These are phyloP conservation scores for Peltaster fructicola DNA, from an alignment of 2,329 filamentous ascomycete species.

Conservation along the genomic window DNA sequence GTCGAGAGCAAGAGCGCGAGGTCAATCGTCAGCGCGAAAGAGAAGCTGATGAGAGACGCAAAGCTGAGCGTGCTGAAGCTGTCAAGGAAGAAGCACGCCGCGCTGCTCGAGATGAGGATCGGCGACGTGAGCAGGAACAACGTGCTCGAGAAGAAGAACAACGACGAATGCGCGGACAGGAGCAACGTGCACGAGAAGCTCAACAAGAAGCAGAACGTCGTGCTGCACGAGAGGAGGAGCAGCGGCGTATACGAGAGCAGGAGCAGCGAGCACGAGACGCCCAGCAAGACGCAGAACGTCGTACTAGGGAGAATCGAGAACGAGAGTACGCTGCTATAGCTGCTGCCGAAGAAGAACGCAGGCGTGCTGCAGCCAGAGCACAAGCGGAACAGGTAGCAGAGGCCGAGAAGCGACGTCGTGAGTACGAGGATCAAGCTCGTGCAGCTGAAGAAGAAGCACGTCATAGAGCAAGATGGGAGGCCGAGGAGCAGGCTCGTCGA, in stretches of 20 bases:
- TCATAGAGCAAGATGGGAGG: not conserved
- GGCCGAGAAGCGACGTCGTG: constrained; percentile 2
- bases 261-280: too few relatives aligned
- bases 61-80: constrained; percentile 17
- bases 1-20: constrained; percentile 20
- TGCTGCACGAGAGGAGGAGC: constrained; percentile 7
- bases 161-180: constrained; percentile 5
- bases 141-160: constrained; percentile 2
- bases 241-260: too few relatives aligned
- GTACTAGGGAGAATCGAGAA: constrained; percentile 6
- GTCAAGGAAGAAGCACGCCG: constrained; percentile 19
- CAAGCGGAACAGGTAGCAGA: constrained; percentile 4
- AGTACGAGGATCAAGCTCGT: constrained; percentile 7
- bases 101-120: constrained; percentile 9
- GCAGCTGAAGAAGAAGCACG: too few relatives aligned
- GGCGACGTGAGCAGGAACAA: constrained; percentile 2
- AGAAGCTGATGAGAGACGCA: constrained; percentile 13
- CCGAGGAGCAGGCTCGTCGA: constrained; percentile 1
- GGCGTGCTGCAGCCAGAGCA: constrained; percentile 7
- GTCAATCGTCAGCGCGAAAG: constrained; percentile 9
- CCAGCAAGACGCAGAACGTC: constrained; percentile 8
- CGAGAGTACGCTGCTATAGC: constrained; percentile 10
- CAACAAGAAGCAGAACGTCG: constrained; percentile 6
- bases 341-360: too few relatives aligned
- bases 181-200: constrained; percentile 13